Percentiles rank a stretch among this genome's conserved stretches.
Evolutionary conservation across 352 stramenopile species (phyloP).

Genomic region (Globisporangium paroecandrum): DNA sequence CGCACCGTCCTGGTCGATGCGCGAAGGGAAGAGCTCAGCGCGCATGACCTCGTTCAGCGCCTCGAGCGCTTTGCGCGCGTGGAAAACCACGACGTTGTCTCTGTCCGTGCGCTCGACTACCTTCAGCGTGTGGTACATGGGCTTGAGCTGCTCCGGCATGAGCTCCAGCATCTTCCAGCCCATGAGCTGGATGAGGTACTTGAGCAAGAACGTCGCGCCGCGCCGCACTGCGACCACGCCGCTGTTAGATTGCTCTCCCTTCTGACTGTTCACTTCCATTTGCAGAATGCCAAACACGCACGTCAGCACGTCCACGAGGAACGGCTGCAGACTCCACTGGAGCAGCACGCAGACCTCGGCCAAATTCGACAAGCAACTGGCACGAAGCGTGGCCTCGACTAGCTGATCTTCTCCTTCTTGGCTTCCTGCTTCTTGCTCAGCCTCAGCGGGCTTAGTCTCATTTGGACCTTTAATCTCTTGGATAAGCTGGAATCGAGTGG

Average conservation of each 20-base stretch:
- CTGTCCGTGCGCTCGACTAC: slow-evolving; percentile 55
- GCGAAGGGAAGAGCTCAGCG: slow-evolving; percentile 59
- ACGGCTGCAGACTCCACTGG: slow-evolving; percentile 70
- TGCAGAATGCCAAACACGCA: slow-evolving; percentile 81
- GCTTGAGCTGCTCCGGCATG: slow-evolving; percentile 63
- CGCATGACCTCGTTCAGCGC: slow-evolving; percentile 69
- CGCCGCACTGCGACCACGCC: slow-evolving; percentile 61
- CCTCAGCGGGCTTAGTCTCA: neutral
- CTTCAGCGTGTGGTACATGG: slow-evolving; percentile 78
- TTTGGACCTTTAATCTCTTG: slow-evolving; percentile 35
- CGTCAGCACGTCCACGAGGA: slow-evolving; percentile 68
- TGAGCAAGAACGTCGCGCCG: slow-evolving; percentile 72
- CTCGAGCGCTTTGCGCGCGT: slow-evolving; percentile 49
- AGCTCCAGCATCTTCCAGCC: slow-evolving; percentile 75
- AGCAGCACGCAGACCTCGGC: slow-evolving; percentile 78
- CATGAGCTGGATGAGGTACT: slow-evolving; percentile 73
- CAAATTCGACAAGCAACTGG: slow-evolving; percentile 85
- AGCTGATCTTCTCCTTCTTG: slow-evolving; percentile 25
- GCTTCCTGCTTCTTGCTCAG: slow-evolving; percentile 1
- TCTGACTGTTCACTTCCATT: slow-evolving; percentile 35
- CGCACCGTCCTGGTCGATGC: slow-evolving; percentile 31
- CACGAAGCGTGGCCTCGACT: slow-evolving; percentile 58
- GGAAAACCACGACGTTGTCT: slow-evolving; percentile 65
- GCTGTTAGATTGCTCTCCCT: neutral
- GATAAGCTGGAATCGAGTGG: slow-evolving; percentile 44